Evolutionary conservation across 305 asterid genomes (phyloP), one percentile per base, ranked within the genome.

Genomic region (Fraxinus albicans): DNA sequence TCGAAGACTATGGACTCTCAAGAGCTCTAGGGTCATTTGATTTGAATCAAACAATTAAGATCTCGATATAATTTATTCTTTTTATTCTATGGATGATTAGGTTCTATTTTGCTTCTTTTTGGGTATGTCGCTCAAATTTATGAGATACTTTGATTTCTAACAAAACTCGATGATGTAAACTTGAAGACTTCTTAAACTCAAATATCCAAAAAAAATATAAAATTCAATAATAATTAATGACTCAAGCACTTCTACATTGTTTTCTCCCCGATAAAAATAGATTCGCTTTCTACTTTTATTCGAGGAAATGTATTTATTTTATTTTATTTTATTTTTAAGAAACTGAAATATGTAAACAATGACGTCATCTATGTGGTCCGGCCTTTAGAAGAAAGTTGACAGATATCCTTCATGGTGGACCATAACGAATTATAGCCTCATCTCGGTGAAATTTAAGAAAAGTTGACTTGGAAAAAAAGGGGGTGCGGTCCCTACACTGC

Each of bases 381-480:
- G 70, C 4, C 70, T 7, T 19, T 60, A 21, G 29, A 60, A 60
- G 31, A 23, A 63, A 63, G 12, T 23, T 63, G 72, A 63, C 72
- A 6, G 12, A 63, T 63, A 7, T 23, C 17, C 15, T 15, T 27
- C 79, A 69, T 75, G 85, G 86, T 83, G 81, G 89, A 84, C 87
- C 89, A 86, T 81, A 53, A 84, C 76, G 80, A 84, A 76, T 79
- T 67, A 81, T 53, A 76, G 80, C 89, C 84, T 83, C 82, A 76
- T 25, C 6, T 42, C 53, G 53, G 17, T 42, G 53, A 42, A 42
- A 42, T 42, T 31, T 4, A 29, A 27, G 9, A 25, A 69, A 69
- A 27, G 10, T 70, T 70, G 76, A 70, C 42, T 70, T 31, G 40
- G 76, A 29, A 70, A 10, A 25, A 60, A 19, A 13, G 2, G 36